Evolutionary conservation across 441 rosid genomes (phyloP).

Genomic region (Lepidium campestre): DNA sequence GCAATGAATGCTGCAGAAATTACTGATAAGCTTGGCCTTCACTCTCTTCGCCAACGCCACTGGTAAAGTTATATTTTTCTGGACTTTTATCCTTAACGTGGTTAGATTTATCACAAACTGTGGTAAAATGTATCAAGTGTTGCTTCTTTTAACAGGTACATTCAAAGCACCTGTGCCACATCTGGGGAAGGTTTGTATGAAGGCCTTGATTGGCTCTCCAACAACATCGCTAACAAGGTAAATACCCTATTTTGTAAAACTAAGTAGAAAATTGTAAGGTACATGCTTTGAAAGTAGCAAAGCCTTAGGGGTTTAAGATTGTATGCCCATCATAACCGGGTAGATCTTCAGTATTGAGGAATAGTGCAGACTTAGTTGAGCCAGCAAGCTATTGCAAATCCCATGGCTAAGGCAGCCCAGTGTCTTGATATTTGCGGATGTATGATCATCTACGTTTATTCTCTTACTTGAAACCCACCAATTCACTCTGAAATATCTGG

Average conservation of each 20-base stretch:
- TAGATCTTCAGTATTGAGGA: not conserved
- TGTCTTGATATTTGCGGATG: not conserved
- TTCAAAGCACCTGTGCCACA: slow-evolving; percentile 35
- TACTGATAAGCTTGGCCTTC: slow-evolving; percentile 76
- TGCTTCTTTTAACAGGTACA: slow-evolving; percentile 23
- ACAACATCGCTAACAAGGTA: slow-evolving; percentile 38
- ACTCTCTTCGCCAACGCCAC: slow-evolving; percentile 76
- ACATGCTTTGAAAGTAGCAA: not conserved
- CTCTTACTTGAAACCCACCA: not conserved
- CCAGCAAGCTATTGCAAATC: not conserved
- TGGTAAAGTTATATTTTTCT: slow-evolving; percentile 39
- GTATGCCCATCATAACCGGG: not conserved
- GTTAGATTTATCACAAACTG: not conserved
- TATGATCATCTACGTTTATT: not conserved
- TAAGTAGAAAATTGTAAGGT: not conserved
- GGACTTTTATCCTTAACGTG: not conserved
- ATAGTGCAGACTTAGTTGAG: not conserved
- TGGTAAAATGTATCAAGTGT: not conserved
- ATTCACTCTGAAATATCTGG: not conserved
- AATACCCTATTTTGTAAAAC: not conserved
- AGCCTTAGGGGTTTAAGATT: not conserved
- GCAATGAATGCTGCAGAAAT: slow-evolving; percentile 79
- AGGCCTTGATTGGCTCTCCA: slow-evolving; percentile 39
- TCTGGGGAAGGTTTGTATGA: slow-evolving; percentile 39
- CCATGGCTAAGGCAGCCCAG: not conserved